A percentile compares a stretch with the other conserved stretches of the same genome.
These are phyloP conservation scores for Rhynchospora tenuis DNA, from an alignment of 176 grass and related monocot genomes.

Conservation along the genomic window DNA sequence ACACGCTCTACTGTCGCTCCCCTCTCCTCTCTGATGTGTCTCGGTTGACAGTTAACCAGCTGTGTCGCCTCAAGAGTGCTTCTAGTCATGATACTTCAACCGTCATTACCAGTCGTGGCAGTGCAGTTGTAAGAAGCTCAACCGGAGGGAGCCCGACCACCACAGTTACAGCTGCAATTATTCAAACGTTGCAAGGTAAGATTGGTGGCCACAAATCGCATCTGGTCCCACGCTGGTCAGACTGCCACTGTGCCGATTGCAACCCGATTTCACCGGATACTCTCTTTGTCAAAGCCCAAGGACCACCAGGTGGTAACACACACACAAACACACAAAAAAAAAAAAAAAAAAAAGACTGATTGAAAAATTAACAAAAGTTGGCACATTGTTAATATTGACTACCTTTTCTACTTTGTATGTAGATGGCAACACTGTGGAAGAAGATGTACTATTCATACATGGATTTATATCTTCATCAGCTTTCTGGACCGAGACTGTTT, in stretches of 20 bases:
- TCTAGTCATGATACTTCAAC: not conserved
- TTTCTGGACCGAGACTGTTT: constrained; percentile 57
- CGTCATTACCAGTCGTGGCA: not conserved
- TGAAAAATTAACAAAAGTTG: not conserved
- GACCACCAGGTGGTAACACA: constrained; percentile 35
- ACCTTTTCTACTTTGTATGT: not conserved
- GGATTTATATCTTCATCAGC: constrained; percentile 51
- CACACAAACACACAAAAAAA: too few relatives aligned
- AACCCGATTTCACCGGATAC: constrained; percentile 48
- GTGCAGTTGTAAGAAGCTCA: constrained; percentile 4
- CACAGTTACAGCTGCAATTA: constrained; percentile 55
- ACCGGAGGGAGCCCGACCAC: constrained; percentile 9
- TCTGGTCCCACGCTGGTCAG: constrained; percentile 70
- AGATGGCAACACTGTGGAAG: constrained; percentile 36
- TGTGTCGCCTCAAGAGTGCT: constrained; percentile 29
- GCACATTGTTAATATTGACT: not conserved
- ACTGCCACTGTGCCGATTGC: constrained; percentile 91
- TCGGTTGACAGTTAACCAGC: constrained; percentile 12
- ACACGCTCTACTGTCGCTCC: constrained; percentile 78
- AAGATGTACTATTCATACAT: constrained; percentile 56
- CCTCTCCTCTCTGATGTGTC: constrained; percentile 46
- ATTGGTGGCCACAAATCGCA: constrained; percentile 31
- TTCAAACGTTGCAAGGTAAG: constrained; percentile 74
- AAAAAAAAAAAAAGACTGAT: not conserved
- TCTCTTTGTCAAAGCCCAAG: constrained; percentile 85